Evolutionary conservation across 2,329 filamentous ascomycete genomes (phyloP), one percentile per base, ranked within the genome.

Genomic region (Madurella mycetomatis): DNA sequence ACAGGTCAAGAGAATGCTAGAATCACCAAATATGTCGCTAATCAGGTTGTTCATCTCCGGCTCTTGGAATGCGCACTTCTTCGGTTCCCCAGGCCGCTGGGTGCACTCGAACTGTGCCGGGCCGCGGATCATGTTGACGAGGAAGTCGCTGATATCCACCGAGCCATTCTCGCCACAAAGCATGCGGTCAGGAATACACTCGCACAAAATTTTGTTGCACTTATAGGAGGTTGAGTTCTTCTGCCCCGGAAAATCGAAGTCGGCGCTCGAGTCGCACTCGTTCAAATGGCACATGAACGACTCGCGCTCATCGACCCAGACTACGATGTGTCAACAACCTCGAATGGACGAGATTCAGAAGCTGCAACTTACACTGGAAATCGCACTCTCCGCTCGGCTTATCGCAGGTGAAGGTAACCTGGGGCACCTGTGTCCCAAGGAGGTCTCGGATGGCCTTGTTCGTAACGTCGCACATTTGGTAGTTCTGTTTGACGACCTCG

Each of bases 381-480:
- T 96, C 94, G 67, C 94, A 99, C 17, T 87, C 84, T 17, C 82
- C 77, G 4, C 84, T 78, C 49, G 88, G 83, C 37, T 82, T 83
- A 66, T 92, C 84, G 71, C 94, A 99, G 31, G 87, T 90, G 68
- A 99, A 99, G 1, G 94, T 99, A 19, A 95, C 94, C 70, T 99
- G 88, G 0, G 94, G 92, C 55, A 89, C 87, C 72, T 91, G 83
- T 43, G 87, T 85, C 64, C 91, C 88, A 47, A 99, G 80, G 67
- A 92, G 85, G 58, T 92, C 85, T 52, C 92, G 78, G 66, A 99
- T 99, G 76, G 95, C 94, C 70, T 84, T 83, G 75, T 99, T 99
- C 53, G 92, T 97, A 61, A 99, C 94, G 70, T 95, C 90, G 73
- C 94, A 99, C 76, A 96, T 94, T 73, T 99, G 95, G 73, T 91